Evolutionary conservation across 1,139 yeast species (phyloP).

Genomic region (Yamadazyma songkhlaensis): DNA sequence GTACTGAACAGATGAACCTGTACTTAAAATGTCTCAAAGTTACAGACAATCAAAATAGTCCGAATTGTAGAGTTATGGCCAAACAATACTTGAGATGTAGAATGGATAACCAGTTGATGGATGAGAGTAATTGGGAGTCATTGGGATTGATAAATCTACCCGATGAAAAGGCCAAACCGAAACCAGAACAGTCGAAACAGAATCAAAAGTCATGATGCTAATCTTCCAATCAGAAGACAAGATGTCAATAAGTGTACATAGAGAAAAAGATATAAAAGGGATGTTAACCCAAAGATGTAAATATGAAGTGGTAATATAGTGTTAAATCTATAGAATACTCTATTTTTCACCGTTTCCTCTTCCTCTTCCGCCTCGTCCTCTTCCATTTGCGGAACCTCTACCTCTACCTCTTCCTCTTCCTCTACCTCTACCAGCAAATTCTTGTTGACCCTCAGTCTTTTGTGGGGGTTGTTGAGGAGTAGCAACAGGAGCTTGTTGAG

Average conservation of each 20-base stretch:
- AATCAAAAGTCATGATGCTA: too few relatives aligned
- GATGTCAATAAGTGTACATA: too few relatives aligned
- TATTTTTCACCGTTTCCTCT: slow-evolving; percentile 1
- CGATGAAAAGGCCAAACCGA: slow-evolving; percentile 12
- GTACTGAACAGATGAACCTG: slow-evolving; percentile 68
- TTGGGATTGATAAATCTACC: slow-evolving; percentile 69
- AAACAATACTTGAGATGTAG: slow-evolving; percentile 80
- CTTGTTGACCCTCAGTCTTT: slow-evolving; percentile 13
- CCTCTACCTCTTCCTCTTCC: slow-evolving; percentile 29
- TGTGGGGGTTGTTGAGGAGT: slow-evolving; percentile 2
- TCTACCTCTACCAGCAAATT: slow-evolving; percentile 12
- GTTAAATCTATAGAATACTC: background rate
- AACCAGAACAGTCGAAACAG: background rate
- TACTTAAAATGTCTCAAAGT: slow-evolving; percentile 78
- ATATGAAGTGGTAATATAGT: too few relatives aligned
- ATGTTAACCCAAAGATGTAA: too few relatives aligned
- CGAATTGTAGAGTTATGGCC: slow-evolving; percentile 82
- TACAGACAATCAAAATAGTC: slow-evolving; percentile 81
- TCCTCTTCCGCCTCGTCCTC: slow-evolving; percentile 26
- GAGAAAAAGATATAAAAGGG: too few relatives aligned
- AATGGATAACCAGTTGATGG: slow-evolving; percentile 90
- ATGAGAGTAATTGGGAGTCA: slow-evolving; percentile 74
- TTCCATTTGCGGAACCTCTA: slow-evolving; percentile 22
- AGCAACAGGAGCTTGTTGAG: slow-evolving; percentile 13
- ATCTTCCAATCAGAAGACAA: too few relatives aligned